A percentile compares a stretch with the other conserved stretches of the same genome.
phyloP scores from a whole-genome alignment of 768 basidiomycete genomes.

The Lactarius vividus region DNA sequence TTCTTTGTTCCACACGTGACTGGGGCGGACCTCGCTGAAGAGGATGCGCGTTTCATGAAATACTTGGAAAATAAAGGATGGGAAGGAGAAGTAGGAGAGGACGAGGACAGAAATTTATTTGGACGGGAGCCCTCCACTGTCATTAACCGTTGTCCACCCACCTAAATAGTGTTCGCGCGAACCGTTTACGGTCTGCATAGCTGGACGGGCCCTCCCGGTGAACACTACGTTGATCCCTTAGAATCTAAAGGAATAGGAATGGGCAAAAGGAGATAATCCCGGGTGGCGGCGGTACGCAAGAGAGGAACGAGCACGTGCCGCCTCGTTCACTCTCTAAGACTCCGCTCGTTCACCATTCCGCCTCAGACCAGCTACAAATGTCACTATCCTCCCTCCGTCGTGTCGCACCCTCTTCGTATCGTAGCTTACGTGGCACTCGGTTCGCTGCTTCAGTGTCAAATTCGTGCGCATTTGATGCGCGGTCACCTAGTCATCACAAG shows the following conservation, averaged over 20 bases:
- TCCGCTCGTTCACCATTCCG: no score
- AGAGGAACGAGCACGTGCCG: no score
- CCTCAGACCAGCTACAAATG: background rate
- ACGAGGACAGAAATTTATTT: constrained; percentile 36
- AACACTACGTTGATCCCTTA: no score
- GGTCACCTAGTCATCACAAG: background rate
- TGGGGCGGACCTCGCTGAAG: constrained; percentile 61
- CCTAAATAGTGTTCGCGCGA: background rate
- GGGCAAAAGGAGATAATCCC: no score
- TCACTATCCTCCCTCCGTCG: constrained; percentile 19
- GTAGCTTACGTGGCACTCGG: background rate
- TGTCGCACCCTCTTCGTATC: constrained; percentile 2
- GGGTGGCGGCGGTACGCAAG: no score
- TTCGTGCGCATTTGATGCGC: background rate
- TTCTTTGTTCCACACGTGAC: constrained; percentile 69
- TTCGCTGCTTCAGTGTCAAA: constrained; percentile 5
- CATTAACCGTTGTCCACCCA: no score
- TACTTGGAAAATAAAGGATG: constrained; percentile 64
- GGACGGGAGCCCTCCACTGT: background rate
- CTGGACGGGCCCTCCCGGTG: no score
- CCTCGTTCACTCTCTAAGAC: no score
- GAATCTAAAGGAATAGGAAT: no score
- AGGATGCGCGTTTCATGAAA: constrained; percentile 58
- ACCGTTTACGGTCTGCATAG: constrained; percentile 7
- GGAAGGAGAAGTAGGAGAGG: constrained; percentile 61